A percentile compares a stretch with the other conserved stretches of the same genome.
Conservation (phyloP, 331 rosid species). For the Acacia concinna region DNA sequence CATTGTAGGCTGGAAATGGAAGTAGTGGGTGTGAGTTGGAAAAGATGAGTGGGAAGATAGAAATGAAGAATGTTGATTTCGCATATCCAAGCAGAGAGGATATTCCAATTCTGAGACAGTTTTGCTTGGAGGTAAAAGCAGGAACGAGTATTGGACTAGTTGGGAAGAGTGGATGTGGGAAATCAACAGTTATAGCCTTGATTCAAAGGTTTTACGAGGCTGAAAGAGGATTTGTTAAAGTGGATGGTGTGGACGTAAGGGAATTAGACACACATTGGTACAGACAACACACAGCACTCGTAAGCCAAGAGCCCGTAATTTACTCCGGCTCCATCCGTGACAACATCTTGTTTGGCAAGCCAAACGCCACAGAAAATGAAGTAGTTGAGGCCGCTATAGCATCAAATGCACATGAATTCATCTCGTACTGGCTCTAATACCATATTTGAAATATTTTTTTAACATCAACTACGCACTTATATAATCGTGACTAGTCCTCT, state of each 20-base stretch:
- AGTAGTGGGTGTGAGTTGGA: slow-evolving; percentile 49
- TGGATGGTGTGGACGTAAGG: slow-evolving; percentile 83
- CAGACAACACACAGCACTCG: slow-evolving; percentile 75
- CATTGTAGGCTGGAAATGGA: slow-evolving; percentile 43
- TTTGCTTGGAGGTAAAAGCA: slow-evolving; percentile 76
- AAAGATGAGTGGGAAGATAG: slow-evolving; percentile 65
- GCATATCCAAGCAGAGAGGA: slow-evolving; percentile 75
- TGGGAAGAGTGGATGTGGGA: slow-evolving; percentile 94
- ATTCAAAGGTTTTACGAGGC: slow-evolving; percentile 85
- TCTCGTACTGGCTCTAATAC: slow-evolving; percentile 50
- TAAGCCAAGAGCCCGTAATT: slow-evolving; percentile 94
- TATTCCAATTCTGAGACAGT: slow-evolving; percentile 55
- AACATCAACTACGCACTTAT: background rate
- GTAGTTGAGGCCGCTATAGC: slow-evolving; percentile 76
- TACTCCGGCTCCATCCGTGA: slow-evolving; percentile 71
- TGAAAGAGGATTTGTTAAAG: slow-evolving; percentile 65
- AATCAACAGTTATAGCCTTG: slow-evolving; percentile 83
- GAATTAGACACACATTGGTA: slow-evolving; percentile 73
- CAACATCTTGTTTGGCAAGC: slow-evolving; percentile 79
- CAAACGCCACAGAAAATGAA: slow-evolving; percentile 71
- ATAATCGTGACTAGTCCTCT: background rate
- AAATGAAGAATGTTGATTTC: slow-evolving; percentile 81
- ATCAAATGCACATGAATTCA: slow-evolving; percentile 89
- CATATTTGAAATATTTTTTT: background rate
- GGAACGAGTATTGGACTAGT: slow-evolving; percentile 87